These are phyloP conservation scores for Teratosphaeria gauchensis DNA, from an alignment of 2,329 filamentous ascomycete genomes.

Conservation along the genomic window DNA sequence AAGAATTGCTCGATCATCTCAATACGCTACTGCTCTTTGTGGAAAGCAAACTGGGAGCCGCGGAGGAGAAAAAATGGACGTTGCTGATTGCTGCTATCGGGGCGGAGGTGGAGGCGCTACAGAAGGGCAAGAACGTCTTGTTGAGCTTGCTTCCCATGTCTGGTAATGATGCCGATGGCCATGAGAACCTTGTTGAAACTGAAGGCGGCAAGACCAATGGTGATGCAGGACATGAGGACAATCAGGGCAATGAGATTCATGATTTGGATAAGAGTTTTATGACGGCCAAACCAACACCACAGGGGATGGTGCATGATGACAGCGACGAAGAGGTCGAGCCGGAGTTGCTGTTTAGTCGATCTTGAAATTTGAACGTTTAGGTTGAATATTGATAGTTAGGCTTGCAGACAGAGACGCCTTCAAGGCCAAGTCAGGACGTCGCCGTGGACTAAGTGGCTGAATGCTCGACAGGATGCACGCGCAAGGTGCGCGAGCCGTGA, in stretches of 20 bases:
- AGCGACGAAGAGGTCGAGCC: conserved; percentile 40
- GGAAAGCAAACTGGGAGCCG: conserved; percentile 43
- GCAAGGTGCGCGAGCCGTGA: too few species aligned
- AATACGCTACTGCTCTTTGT: conserved; percentile 46
- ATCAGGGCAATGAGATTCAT: conserved; percentile 18
- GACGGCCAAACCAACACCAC: conserved; percentile 15
- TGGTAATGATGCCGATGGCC: neutral
- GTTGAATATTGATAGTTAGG: neutral
- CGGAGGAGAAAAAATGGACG: conserved; percentile 59
- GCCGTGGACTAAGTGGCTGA: too few species aligned
- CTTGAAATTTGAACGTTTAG: conserved; percentile 19
- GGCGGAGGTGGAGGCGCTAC: conserved; percentile 60
- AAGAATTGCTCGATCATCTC: conserved; percentile 45
- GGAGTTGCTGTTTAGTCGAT: conserved; percentile 33
- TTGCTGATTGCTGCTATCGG: conserved; percentile 66
- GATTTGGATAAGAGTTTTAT: conserved; percentile 25
- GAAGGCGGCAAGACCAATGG: conserved; percentile 1
- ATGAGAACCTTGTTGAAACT: neutral
- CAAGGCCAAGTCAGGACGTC: too few species aligned
- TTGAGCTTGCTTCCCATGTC: conserved; percentile 24
- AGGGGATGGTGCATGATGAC: conserved; percentile 18
- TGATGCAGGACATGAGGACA: neutral
- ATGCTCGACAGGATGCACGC: too few species aligned
- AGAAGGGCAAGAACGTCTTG: conserved; percentile 51
- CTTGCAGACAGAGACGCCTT: neutral